Evolutionary conservation across 495 filamentous ascomycete species (phyloP).

Genomic region (Hypoxylon perforatum): DNA sequence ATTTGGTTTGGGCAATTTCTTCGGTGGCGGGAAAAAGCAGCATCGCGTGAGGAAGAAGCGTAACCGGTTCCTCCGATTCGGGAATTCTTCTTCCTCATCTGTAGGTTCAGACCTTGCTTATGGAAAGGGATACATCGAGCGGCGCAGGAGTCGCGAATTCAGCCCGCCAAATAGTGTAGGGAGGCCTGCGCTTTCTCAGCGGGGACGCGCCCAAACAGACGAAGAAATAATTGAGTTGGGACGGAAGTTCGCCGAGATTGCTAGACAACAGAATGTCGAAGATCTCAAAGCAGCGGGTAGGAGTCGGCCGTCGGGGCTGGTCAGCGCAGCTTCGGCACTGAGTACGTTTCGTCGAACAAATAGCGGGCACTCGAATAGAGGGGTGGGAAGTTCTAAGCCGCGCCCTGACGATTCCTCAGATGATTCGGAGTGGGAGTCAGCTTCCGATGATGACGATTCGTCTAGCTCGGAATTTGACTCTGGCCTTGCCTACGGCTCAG

Average conservation of each 20-base stretch:
- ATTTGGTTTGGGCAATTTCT: slow-evolving; percentile 58
- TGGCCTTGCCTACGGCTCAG: slow-evolving; percentile 60
- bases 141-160: slow-evolving; percentile 45
- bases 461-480: slow-evolving; percentile 52
- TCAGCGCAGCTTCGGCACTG: slow-evolving; percentile 51
- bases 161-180: slow-evolving; percentile 26
- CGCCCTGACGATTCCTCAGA: slow-evolving; percentile 46
- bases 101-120: slow-evolving; percentile 66
- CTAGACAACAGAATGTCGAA: slow-evolving; percentile 53
- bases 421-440: slow-evolving; percentile 59
- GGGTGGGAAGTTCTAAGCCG: slow-evolving; percentile 52
- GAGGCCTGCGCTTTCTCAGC: slow-evolving; percentile 36
- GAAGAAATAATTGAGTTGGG: slow-evolving; percentile 62
- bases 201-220: slow-evolving; percentile 54
- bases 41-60: slow-evolving; percentile 55
- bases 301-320: slow-evolving; percentile 50
- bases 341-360: slow-evolving; percentile 50
- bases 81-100: slow-evolving; percentile 61
- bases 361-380: slow-evolving; percentile 46
- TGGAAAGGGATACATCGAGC: slow-evolving; percentile 63
- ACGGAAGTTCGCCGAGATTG: slow-evolving; percentile 57
- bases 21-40: slow-evolving; percentile 46
- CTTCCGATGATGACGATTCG: slow-evolving; percentile 57
- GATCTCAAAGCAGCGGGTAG: slow-evolving; percentile 56
- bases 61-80: slow-evolving; percentile 54